Evolutionary conservation across 805 yeast species (phyloP), one percentile per base, ranked within the genome.

Genomic region (Hanseniaspora taiwanica): DNA sequence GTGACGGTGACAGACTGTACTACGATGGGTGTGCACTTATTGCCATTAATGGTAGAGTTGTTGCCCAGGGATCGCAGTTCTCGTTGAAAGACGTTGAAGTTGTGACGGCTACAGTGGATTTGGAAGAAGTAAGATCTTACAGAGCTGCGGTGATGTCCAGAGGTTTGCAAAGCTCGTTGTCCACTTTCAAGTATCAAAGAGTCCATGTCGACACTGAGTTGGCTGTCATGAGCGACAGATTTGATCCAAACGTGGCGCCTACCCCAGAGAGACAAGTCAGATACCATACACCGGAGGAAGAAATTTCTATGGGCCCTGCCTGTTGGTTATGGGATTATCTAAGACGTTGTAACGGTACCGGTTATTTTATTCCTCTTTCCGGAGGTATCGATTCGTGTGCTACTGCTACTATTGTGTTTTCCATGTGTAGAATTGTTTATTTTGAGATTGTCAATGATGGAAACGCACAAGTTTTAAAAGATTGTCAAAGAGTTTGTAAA

Each of bases 251-350:
- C 0, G 60, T 82, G 9, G 58, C 53, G 9, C 95, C 96, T 16
- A 62, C 91, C 0, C 53, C 54, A 17, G 52, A 71, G 1, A 56
- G 60, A 18, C 66, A 64, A 4, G 68, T 80, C 35, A 69, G 68
- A 29, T 80, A 81, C 51, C 93, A 82, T 59, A 54, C 65, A 2
- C 96, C 98, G 2, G 94, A 87, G 53, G 96, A 91, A 61, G 99
- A 91, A 60, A 89, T 91, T 48, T 96, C 97, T 1, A 65, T 83
- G 35, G 99, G 99, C 0, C 99, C 99, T 1, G 98, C 99, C 0
- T 91, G 98, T 59, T 91, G 99, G 99, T 61, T 91, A 47, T 91
- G 99, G 99, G 99, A 91, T 59, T 91, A 91, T 54, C 68, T 91
- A 43, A 74, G 99, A 58, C 72, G 99, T 47, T 84, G 94, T 49